phyloP scores from a whole-genome alignment of 805 yeast species.

The Spathaspora hagerdaliae region DNA sequence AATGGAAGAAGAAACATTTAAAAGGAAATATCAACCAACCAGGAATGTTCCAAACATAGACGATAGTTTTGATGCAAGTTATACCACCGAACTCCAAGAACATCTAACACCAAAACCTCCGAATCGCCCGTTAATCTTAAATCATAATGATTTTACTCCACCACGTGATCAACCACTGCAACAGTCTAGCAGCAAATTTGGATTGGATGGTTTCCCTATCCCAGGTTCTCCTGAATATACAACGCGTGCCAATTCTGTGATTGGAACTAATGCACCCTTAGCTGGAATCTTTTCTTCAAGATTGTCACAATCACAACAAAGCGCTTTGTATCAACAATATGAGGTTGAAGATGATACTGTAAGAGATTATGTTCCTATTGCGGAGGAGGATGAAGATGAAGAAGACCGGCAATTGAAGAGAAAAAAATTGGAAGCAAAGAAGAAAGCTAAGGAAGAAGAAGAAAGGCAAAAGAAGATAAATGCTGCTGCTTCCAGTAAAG shows the following conservation, averaged over 20 bases:
- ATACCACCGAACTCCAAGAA: neutral
- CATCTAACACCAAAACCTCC: conserved; percentile 1
- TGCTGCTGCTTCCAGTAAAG: conserved; percentile 1
- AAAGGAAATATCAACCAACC: neutral
- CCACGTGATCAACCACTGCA: conserved; percentile 6
- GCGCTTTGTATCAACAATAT: conserved; percentile 41
- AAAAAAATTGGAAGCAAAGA: conserved; percentile 16
- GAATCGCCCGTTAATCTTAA: conserved; percentile 3
- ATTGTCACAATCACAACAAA: conserved; percentile 41
- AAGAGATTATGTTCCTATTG: conserved; percentile 37
- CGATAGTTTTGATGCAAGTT: conserved; percentile 24
- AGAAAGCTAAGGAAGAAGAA: conserved; percentile 15
- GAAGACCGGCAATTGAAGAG: conserved; percentile 39
- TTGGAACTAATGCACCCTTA: conserved; percentile 23
- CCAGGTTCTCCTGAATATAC: conserved; percentile 44
- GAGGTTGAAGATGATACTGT: conserved; percentile 45
- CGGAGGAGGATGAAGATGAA: conserved; percentile 45
- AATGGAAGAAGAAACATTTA: neutral
- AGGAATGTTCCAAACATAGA: conserved; percentile 20
- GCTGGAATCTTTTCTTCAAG: conserved; percentile 34
- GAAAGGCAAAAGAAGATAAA: conserved; percentile 8
- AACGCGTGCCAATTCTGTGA: conserved; percentile 42
- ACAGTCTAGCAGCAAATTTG: conserved; percentile 18
- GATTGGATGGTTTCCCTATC: conserved; percentile 34
- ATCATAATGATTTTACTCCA: neutral